phyloP scores from a whole-genome alignment of 129 eudicot genomes.

The Tanacetum coccineum region DNA sequence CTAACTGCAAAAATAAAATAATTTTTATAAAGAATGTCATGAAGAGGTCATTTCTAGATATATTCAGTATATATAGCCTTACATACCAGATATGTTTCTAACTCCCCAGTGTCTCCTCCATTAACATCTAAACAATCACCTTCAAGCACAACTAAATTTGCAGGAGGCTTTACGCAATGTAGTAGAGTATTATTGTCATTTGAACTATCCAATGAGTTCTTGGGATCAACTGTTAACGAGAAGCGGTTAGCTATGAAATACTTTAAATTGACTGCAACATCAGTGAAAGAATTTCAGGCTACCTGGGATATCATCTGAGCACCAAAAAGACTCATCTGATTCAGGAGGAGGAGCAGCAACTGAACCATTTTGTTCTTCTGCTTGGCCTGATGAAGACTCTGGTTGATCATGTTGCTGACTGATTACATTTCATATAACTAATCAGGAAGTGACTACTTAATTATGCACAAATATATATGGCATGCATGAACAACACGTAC shows the following conservation, averaged over 20 bases:
- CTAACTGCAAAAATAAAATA: constrained; percentile 55
- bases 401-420: constrained; percentile 60
- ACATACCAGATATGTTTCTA: constrained; percentile 87
- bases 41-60: not conserved
- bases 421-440: constrained; percentile 24
- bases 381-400: constrained; percentile 44
- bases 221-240: constrained; percentile 62
- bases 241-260: constrained; percentile 14
- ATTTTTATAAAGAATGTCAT: not conserved
- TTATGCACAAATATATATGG: not conserved
- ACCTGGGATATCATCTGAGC: constrained; percentile 84
- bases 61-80: constrained; percentile 6
- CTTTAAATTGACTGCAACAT: not conserved
- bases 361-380: constrained; percentile 43
- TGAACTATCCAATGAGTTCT: constrained; percentile 58
- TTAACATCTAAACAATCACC: constrained; percentile 90
- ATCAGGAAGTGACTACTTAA: constrained; percentile 19
- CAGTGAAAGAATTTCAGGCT: constrained; percentile 18
- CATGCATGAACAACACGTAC: constrained; percentile 2
- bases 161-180: constrained; percentile 74
- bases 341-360: constrained; percentile 43
- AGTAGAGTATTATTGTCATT: constrained; percentile 36
- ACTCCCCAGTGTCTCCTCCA: constrained; percentile 81
- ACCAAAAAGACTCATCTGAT: constrained; percentile 75
- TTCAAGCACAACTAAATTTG: constrained; percentile 88